A percentile compares a stretch with the other conserved stretches of the same genome.
phyloP scores from a whole-genome alignment of 108 stramenopile genomes.

The Epithemia pelagica region DNA sequence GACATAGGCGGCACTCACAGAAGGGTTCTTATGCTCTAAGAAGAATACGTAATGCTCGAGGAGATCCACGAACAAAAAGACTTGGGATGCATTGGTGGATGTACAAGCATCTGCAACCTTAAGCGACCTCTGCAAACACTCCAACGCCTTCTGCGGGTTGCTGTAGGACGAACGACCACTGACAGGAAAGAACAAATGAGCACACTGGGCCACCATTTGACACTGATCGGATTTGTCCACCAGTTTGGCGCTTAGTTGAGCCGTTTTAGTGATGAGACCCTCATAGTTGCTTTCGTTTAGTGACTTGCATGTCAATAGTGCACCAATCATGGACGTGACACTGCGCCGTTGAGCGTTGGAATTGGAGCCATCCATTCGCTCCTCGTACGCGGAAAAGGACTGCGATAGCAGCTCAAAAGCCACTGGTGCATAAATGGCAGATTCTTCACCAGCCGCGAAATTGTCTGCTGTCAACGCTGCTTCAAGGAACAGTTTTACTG shows the following conservation, averaged over 20 bases:
- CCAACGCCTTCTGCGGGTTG: slow-evolving; percentile 89
- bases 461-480: slow-evolving; percentile 83
- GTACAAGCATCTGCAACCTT: slow-evolving; percentile 90
- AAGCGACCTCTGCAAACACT: slow-evolving; percentile 88
- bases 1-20: slow-evolving; percentile 80
- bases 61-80: slow-evolving; percentile 91
- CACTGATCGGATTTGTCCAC: slow-evolving; percentile 95
- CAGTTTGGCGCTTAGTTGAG: slow-evolving; percentile 92
- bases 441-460: slow-evolving; percentile 16
- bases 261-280: slow-evolving; percentile 87
- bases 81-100: slow-evolving; percentile 50
- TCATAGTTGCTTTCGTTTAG: slow-evolving; percentile 87
- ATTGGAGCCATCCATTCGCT: slow-evolving; percentile 79
- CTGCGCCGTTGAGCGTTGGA: slow-evolving; percentile 77
- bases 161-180: slow-evolving; percentile 17
- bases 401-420: slow-evolving; percentile 94
- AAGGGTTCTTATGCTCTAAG: slow-evolving; percentile 85
- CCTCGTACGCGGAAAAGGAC: slow-evolving; percentile 91
- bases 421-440: slow-evolving; percentile 50
- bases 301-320: slow-evolving; percentile 58
- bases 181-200: slow-evolving; percentile 83
- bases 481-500: slow-evolving; percentile 84
- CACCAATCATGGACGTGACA: slow-evolving; percentile 82
- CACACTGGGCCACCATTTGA: slow-evolving; percentile 81
- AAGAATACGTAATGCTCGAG: slow-evolving; percentile 93